These are phyloP conservation scores for Coemansia sp. DNA, from an alignment of 192 early-diverging fungal genomes.

Conservation along the genomic window DNA sequence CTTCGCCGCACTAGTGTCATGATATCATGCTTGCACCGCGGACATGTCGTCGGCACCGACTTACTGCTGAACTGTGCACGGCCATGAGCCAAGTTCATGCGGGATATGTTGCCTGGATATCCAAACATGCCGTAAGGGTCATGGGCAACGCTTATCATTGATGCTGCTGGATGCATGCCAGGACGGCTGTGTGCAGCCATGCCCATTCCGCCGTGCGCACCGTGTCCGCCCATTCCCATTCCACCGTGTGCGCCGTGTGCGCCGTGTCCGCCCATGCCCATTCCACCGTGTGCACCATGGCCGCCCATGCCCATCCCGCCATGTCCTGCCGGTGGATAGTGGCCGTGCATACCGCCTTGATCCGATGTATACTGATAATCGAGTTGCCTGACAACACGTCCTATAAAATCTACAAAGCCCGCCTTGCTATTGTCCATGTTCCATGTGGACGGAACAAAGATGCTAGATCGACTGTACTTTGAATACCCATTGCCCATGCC, in stretches of 20 bases:
- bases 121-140: conserved; percentile 46
- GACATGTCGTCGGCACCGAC: conserved; percentile 31
- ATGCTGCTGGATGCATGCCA: conserved; percentile 10
- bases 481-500: neutral
- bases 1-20: conserved; percentile 37
- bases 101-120: conserved; percentile 8
- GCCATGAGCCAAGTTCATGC: conserved; percentile 9
- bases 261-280: conserved; percentile 2
- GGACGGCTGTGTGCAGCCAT: conserved; percentile 1
- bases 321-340: neutral
- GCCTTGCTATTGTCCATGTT: conserved; percentile 17
- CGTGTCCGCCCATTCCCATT: neutral
- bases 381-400: conserved; percentile 19
- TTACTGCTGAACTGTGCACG: conserved; percentile 32
- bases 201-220: neutral
- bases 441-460: conserved; percentile 44
- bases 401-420: conserved; percentile 26
- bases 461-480: conserved; percentile 22
- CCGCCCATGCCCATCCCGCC: neutral
- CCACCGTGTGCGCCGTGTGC: conserved; percentile 1
- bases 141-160: conserved; percentile 31
- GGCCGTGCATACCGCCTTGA: neutral
- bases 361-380: conserved; percentile 25
- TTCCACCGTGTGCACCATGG: neutral
- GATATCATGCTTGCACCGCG: conserved; percentile 31